phyloP scores from a whole-genome alignment of 1,284 basidiomycete species.

The Ceratobasidium sp. region DNA sequence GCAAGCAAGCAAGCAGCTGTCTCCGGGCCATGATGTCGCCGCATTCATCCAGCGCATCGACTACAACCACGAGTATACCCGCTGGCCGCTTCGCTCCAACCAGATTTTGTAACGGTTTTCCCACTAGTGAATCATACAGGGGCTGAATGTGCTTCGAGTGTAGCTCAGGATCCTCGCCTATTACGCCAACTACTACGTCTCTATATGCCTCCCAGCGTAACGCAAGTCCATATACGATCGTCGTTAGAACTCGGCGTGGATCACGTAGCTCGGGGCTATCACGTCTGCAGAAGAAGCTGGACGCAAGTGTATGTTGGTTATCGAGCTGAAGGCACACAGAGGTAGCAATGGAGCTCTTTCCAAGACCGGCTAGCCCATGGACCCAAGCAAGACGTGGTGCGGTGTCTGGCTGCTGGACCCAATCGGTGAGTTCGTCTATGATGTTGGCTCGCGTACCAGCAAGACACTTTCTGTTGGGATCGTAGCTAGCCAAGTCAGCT shows the following conservation, averaged over 20 bases:
- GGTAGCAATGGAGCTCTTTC: slow-evolving; percentile 52
- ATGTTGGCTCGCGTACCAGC: no score
- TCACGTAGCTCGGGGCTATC: slow-evolving; percentile 32
- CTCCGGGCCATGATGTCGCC: no score
- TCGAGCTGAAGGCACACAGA: slow-evolving; percentile 49
- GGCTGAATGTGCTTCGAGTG: neutral
- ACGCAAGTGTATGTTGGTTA: slow-evolving; percentile 50
- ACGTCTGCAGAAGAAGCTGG: slow-evolving; percentile 56
- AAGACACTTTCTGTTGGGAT: no score
- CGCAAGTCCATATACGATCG: neutral
- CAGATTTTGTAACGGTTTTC: no score
- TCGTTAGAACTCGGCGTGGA: slow-evolving; percentile 36
- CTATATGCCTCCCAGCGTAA: neutral
- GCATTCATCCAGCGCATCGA: no score
- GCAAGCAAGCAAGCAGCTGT: no score
- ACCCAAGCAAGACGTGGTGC: slow-evolving; percentile 47
- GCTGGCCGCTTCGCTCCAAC: no score
- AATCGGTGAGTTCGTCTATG: no score
- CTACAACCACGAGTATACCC: no score
- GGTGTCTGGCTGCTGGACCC: neutral
- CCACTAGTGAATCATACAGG: no score
- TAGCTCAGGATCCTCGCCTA: neutral
- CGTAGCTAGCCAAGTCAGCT: no score
- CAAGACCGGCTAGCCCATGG: slow-evolving; percentile 52
- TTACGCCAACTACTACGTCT: neutral